Conservation (phyloP, 106 monocot genomes). For the Allium sativum region DNA sequence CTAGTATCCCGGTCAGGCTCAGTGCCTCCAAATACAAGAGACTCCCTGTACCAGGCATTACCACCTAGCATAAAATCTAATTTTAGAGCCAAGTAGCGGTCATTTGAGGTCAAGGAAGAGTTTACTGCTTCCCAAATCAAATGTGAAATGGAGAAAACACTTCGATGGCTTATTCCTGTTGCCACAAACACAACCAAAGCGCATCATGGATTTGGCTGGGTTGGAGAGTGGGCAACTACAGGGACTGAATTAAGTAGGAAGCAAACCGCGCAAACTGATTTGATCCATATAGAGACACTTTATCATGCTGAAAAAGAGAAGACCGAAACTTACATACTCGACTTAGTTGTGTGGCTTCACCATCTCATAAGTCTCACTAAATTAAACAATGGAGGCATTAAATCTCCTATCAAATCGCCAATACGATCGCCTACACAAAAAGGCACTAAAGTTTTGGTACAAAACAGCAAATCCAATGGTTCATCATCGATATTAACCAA, state of each 20-base stretch:
- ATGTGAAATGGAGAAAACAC: slow-evolving; percentile 89
- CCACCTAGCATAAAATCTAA: slow-evolving; percentile 70
- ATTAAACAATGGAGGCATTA: slow-evolving; percentile 45
- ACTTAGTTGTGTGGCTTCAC: slow-evolving; percentile 85
- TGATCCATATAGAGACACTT: slow-evolving; percentile 76
- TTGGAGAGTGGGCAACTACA: slow-evolving; percentile 96
- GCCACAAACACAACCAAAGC: slow-evolving; percentile 92
- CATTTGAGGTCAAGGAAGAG: slow-evolving; percentile 68
- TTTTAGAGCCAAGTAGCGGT: slow-evolving; percentile 53
- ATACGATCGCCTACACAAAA: slow-evolving; percentile 51
- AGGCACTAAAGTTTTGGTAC: not conserved
- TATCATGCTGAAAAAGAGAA: slow-evolving; percentile 82
- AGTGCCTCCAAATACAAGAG: slow-evolving; percentile 69
- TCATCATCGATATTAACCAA: slow-evolving; percentile 37
- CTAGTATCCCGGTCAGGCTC: slow-evolving; percentile 83
- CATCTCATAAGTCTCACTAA: slow-evolving; percentile 61
- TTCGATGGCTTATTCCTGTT: slow-evolving; percentile 89
- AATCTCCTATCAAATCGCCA: slow-evolving; percentile 88
- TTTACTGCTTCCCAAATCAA: slow-evolving; percentile 64
- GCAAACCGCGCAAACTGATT: slow-evolving; percentile 34
- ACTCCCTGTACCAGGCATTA: slow-evolving; percentile 75
- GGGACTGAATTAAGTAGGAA: slow-evolving; percentile 73
- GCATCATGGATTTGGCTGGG: slow-evolving; percentile 98
- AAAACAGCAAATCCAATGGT: slow-evolving; percentile 7
- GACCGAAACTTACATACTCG: slow-evolving; percentile 79